Evolutionary conservation across 306 rosid species (phyloP), one percentile per base, ranked within the genome.

Genomic region (Cyamopsis tetragonoloba): DNA sequence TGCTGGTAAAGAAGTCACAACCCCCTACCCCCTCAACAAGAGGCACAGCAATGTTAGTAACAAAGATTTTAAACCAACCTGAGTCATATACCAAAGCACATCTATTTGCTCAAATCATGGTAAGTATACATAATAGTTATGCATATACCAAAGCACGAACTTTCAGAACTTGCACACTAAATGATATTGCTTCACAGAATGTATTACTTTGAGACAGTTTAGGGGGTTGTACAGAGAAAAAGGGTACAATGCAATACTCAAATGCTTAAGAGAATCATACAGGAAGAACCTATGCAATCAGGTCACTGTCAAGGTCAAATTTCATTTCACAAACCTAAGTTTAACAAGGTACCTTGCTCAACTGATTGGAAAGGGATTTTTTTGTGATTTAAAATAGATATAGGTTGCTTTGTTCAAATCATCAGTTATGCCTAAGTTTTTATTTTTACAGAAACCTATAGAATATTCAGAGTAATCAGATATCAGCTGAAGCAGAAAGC

Each of bases 241-340:
- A 38, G 66, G 46, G 12, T 35, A 22, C 10, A 13, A 10, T 14
- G 1, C 38, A 68, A 39, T 60, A 14, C 71, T 76, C 3, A n/a
- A 58, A 44, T 24, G 51, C 53, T n/a, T 17, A 35, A 28, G 20
- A 38, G 68, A 62, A 41, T 30, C 10, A 7, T n/a, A 31, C 35
- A 77, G n/a, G n/a, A n/a, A n/a, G 11, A 3, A 39, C 49, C 59
- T 19, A 71, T 63, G 31, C 31, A 62, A 60, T 10, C 34, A 65
- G 19, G 39, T 44, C 18, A 44, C 2, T 47, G 12, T 15, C 17
- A 20, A 23, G 42, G 63, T 49, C 50, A 37, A 53, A 44, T 28
- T 56, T 71, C 18, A 31, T 28, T 38, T 39, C 27, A 7, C 32
- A 20, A 15, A 43, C 31, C 42, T 14, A 43, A 14, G 18, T 62